A percentile compares a stretch with the other conserved stretches of the same genome.
These are phyloP conservation scores for Fraxinus platypoda DNA, from an alignment of 305 asterid genomes.

Conservation along the genomic window DNA sequence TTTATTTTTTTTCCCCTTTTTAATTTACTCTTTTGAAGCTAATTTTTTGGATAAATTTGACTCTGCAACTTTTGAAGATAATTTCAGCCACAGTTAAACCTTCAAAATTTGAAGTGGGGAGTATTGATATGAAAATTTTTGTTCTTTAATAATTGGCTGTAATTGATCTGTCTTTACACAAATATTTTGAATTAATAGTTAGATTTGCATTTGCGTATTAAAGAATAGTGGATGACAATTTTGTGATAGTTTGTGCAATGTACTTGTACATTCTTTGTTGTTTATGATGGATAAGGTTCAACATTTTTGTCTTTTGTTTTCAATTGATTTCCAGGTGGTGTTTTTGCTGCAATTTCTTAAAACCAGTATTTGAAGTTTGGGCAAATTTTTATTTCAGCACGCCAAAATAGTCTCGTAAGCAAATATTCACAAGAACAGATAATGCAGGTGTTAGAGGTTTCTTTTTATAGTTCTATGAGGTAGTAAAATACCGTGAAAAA, in stretches of 20 bases:
- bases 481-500: slow-evolving; percentile 24
- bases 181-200: slow-evolving; percentile 25
- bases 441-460: slow-evolving; percentile 30
- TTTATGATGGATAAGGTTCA: not conserved
- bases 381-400: slow-evolving; percentile 14
- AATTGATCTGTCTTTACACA: slow-evolving; percentile 15
- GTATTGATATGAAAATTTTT: not conserved
- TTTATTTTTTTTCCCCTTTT: slow-evolving; percentile 17
- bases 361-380: slow-evolving; percentile 14
- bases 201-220: slow-evolving; percentile 16
- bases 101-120: slow-evolving; percentile 8
- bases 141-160: slow-evolving; percentile 9
- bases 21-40: slow-evolving; percentile 11
- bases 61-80: slow-evolving; percentile 17
- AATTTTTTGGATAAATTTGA: slow-evolving; percentile 19
- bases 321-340: slow-evolving; percentile 26
- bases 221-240: slow-evolving; percentile 19
- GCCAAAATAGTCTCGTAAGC: slow-evolving; percentile 20
- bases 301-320: slow-evolving; percentile 1
- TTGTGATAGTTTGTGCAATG: slow-evolving; percentile 17
- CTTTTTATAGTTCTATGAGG: slow-evolving; percentile 17
- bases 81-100: not conserved
- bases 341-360: slow-evolving; percentile 19
- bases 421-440: slow-evolving; percentile 27
- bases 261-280: slow-evolving; percentile 7